phyloP scores from a whole-genome alignment of 306 rosid genomes.

The Parietaria judaica region DNA sequence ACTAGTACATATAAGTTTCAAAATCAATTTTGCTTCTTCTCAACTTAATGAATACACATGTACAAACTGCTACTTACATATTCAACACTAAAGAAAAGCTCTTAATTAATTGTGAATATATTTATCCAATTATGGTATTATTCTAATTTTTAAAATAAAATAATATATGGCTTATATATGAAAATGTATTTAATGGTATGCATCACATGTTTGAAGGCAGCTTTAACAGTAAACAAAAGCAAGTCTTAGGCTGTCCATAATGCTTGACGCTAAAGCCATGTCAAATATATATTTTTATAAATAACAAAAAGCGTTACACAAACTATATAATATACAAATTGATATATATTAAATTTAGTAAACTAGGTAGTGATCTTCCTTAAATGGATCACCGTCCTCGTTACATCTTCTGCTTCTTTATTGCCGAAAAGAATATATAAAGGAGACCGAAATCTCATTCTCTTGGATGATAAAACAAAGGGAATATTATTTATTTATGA shows the following conservation, averaged over 20 bases:
- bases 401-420: slow-evolving; percentile 1
- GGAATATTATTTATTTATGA: slow-evolving; percentile 6
- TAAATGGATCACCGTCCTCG: slow-evolving; percentile 7
- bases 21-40: too few relatives aligned
- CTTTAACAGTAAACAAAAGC: slow-evolving; percentile 1
- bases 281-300: background rate
- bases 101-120: too few relatives aligned
- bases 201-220: background rate
- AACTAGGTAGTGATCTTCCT: background rate
- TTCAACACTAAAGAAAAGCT: too few relatives aligned
- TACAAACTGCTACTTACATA: too few relatives aligned
- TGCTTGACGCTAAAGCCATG: slow-evolving; percentile 26
- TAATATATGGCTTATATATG: background rate
- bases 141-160: background rate
- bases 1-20: too few relatives aligned
- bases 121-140: background rate
- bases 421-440: slow-evolving; percentile 18
- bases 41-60: too few relatives aligned
- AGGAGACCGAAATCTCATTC: slow-evolving; percentile 5
- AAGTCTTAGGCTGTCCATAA: slow-evolving; percentile 16
- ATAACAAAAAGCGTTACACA: background rate
- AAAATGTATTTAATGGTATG: background rate
- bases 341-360: background rate
- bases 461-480: background rate
- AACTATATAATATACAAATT: background rate